Base-by-base conservation (phyloP, 345 rosid species). In the Populus euphratica region DNA sequence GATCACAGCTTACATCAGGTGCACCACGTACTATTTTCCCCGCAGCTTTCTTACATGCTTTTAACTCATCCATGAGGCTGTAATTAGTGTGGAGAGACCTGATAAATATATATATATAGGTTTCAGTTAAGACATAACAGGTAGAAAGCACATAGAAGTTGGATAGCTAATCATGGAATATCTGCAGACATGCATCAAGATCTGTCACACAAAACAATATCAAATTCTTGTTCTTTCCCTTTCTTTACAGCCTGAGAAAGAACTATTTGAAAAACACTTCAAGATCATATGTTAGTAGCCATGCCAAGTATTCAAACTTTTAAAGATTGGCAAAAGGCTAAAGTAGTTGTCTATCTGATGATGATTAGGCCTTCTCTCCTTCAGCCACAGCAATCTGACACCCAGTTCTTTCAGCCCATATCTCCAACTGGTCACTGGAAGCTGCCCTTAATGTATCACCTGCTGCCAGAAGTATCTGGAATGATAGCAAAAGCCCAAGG, bases 361-460 rank as follows among this genome's bases (percentile, higher is more conserved):
- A 87, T 76, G 98, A 97, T 88, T 93, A 91, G 72, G 93, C 90
- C 29, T 96, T 92, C 77, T 87, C 91, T 77, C 79, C 74, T 77
- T 90, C 92, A 59, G 94, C 98, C 49, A 86, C 85, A 79, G 91
- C 97, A 81, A 93, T 96, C 82, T 92, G 97, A 78, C 98, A 93
- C 52, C 89, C 97, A 23, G 97, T 88, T 85, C 96, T 90, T 89
- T 92, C 94, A 18, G 97, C 98, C 99, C 97, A 92, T 75, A 96
- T 92, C 87, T 95, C 98, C 66, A 96, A 87, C 85, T 93, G 97
- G 83, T 96, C 98, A 80, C 93, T 93, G 69, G 97, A 93, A 79
- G 99, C 99, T 79, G 99, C 98, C 83, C 99, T 91, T 84, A 92
- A 96, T 62, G 99, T 96, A 85, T 96, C 99, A 25, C 99, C 99